Base-by-base conservation (phyloP, 2,329 filamentous ascomycete genomes). In the Seiridium cupressi region DNA sequence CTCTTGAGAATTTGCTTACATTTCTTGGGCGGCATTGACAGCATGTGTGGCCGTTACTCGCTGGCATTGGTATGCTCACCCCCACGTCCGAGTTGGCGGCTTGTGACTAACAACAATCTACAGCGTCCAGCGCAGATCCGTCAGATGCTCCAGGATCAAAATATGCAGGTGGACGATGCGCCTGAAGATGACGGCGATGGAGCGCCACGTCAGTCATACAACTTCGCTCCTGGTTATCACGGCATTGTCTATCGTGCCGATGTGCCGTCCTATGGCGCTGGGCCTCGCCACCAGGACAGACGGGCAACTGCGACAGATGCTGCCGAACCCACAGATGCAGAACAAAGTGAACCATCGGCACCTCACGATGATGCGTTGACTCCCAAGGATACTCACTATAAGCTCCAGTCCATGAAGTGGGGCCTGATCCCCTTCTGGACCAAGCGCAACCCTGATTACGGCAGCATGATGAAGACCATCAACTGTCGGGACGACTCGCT, bases 321-420 rank as follows among this genome's bases (percentile, higher is more conserved):
- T 35, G 61, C 60, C 36, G 63, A 63, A 55, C 55, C 47, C 4
- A 53, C 59, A 1, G 40, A 58, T 63, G 66, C 32, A 58, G 67
- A 44, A 51, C 57, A 42, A 64, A 67, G 49, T 60, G 68, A 65
- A 31, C 7, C 35, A 6, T 46, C 55, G 5, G n/a, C 10, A 60
- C 64, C 31, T 63, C 72, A 60, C 64, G 65, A 26, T 26, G 18
- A 26, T 26, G 55, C 68, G 56, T 38, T 36, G 62, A 44, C 64
- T 44, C 46, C 42, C 55, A 68, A 68, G 35, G 72, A 77, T 61
- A 81, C 81, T 8, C 86, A 77, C 65, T 97, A 96, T 78, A 94
- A 91, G 73, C 79, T 99, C 7, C 93, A 97, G 72, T 83, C 88
- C 2, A 98, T 98, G 91, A 94, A 92, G 82, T 99, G 95, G 95